These are phyloP conservation scores for Botryotinia globosa DNA, from an alignment of 2,329 filamentous ascomycete genomes.

Conservation along the genomic window DNA sequence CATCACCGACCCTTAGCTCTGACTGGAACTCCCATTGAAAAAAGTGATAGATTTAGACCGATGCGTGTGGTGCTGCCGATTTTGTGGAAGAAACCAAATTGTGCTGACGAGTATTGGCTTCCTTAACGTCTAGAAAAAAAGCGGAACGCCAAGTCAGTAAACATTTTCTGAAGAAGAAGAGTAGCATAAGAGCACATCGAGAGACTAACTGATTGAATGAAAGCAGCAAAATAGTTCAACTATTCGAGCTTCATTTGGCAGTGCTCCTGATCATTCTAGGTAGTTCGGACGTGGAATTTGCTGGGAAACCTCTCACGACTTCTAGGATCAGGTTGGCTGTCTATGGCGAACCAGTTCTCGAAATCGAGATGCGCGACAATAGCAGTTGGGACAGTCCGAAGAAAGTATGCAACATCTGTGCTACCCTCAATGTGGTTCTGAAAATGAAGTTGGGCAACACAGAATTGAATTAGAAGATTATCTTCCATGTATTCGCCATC, in stretches of 20 bases:
- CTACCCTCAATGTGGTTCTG: too few species aligned
- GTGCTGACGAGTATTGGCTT: not conserved
- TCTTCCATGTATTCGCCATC: too few species aligned
- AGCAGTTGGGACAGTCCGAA: too few species aligned
- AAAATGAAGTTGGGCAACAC: too few species aligned
- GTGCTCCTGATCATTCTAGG: not conserved
- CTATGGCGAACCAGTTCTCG: too few species aligned
- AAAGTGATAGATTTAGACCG: not conserved
- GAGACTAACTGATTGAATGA: too few species aligned
- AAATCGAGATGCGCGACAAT: too few species aligned
- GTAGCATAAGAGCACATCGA: too few species aligned
- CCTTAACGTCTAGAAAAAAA: not conserved
- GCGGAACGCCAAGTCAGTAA: not conserved
- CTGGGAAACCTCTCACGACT: not conserved
- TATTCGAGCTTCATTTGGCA: not conserved
- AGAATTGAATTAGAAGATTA: too few species aligned
- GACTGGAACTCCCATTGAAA: not conserved
- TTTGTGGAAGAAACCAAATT: not conserved
- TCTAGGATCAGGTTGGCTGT: not conserved
- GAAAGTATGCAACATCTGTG: too few species aligned
- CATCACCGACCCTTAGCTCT: not conserved
- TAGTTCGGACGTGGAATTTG: fast-evolving
- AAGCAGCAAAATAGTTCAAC: too few species aligned
- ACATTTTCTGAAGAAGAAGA: not conserved
- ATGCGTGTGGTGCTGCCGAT: not conserved